phyloP scores from a whole-genome alignment of 345 rosid genomes.

The Viola odorata region DNA sequence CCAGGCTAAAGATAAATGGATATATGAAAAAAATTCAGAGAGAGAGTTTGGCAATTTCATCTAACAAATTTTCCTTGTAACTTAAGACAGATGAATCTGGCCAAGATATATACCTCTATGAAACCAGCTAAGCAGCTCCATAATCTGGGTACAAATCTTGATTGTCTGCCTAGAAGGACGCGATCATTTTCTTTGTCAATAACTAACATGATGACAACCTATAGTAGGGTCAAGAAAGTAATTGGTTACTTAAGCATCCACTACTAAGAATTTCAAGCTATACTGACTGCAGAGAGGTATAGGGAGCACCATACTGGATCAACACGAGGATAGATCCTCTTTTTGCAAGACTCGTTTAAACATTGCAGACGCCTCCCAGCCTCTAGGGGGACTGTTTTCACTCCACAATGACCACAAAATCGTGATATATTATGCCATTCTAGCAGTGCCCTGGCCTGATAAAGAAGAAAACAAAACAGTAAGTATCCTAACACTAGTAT shows the following conservation, averaged over 20 bases:
- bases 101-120: slow-evolving; percentile 53
- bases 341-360: slow-evolving; percentile 51
- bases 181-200: slow-evolving; percentile 82
- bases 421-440: slow-evolving; percentile 70
- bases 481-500: background rate
- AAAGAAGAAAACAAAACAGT: background rate
- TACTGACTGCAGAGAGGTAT: background rate
- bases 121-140: slow-evolving; percentile 98
- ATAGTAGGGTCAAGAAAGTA: slow-evolving; percentile 13
- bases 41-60: background rate
- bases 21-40: background rate
- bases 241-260: slow-evolving; percentile 2
- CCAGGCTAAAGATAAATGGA: slow-evolving; percentile 60
- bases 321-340: slow-evolving; percentile 79
- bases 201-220: slow-evolving; percentile 97
- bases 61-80: background rate
- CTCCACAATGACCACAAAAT: slow-evolving; percentile 85
- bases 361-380: slow-evolving; percentile 83
- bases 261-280: background rate
- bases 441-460: slow-evolving; percentile 78
- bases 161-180: slow-evolving; percentile 71
- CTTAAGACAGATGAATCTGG: slow-evolving; percentile 6
- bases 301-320: slow-evolving; percentile 54
- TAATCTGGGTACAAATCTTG: slow-evolving; percentile 88
- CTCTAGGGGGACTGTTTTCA: slow-evolving; percentile 54